These are phyloP conservation scores for Bassia scoparia DNA, from an alignment of 148 eudicot genomes.

Conservation along the genomic window DNA sequence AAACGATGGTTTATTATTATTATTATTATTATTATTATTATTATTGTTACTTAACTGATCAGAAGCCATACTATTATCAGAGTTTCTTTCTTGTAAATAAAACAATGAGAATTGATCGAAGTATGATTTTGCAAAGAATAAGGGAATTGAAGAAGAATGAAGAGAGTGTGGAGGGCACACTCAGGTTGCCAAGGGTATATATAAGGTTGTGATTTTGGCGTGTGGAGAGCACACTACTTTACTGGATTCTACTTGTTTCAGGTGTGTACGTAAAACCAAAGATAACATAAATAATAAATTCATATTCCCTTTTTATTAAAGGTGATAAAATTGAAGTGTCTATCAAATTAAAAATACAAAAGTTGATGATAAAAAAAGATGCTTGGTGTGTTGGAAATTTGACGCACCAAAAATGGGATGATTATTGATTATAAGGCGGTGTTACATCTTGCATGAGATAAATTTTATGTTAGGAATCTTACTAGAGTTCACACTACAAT, in stretches of 20 bases:
- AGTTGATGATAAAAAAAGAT: background rate
- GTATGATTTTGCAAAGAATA: background rate
- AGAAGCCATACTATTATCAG: no score
- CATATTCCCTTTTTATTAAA: background rate
- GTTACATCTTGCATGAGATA: background rate
- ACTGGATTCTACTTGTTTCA: background rate
- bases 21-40: background rate
- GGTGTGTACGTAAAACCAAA: conserved; percentile 15
- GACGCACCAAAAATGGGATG: conserved; percentile 5
- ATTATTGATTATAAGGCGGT: conserved; percentile 4
- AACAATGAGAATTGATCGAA: background rate
- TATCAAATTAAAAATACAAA: background rate
- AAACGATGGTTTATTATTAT: conserved; percentile 1
- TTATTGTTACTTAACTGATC: background rate
- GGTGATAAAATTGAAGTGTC: background rate
- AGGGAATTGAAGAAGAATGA: background rate
- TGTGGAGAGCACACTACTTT: conserved; percentile 26
- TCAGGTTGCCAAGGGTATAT: conserved; percentile 21
- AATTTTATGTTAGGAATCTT: background rate
- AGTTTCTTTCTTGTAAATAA: no score
- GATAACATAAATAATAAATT: background rate
- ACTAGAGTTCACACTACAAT: background rate
- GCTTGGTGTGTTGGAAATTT: conserved; percentile 16
- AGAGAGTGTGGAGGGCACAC: conserved; percentile 29
- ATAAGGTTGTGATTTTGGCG: conserved; percentile 19